These are phyloP conservation scores for Anethum foeniculum DNA, from an alignment of 140 eudicot genomes.

Conservation along the genomic window DNA sequence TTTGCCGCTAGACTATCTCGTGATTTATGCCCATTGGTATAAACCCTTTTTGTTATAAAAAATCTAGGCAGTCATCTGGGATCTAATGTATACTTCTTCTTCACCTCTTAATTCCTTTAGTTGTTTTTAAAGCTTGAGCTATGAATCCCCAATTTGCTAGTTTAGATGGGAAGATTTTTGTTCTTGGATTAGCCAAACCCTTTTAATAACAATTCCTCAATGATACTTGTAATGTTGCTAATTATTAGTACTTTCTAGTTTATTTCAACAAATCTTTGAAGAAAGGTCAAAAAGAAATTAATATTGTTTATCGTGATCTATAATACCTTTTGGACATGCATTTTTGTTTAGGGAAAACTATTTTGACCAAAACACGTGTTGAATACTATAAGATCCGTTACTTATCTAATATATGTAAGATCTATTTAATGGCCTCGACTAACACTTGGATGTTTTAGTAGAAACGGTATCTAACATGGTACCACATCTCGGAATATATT, in stretches of 20 bases:
- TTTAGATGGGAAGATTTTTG: background rate
- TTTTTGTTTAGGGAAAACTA: background rate
- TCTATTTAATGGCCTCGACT: background rate
- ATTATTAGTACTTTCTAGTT: background rate
- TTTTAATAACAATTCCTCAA: background rate
- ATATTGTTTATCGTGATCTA: background rate
- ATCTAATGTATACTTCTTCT: background rate
- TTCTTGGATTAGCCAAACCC: background rate
- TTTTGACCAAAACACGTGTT: background rate
- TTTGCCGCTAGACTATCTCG: background rate
- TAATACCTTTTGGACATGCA: background rate
- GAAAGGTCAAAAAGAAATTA: background rate
- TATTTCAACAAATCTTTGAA: background rate
- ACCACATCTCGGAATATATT: background rate
- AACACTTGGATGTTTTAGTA: background rate
- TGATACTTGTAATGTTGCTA: background rate
- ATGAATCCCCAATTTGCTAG: background rate
- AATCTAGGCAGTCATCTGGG: background rate
- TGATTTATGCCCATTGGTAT: background rate
- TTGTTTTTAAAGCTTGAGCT: background rate
- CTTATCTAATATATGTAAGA: background rate
- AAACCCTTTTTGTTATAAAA: background rate
- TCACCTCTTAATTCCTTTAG: background rate
- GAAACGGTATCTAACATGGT: background rate
- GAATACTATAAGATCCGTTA: background rate